These are phyloP conservation scores for Entomortierella parvispora DNA, from an alignment of 192 early-diverging fungal species.

Conservation along the genomic window DNA sequence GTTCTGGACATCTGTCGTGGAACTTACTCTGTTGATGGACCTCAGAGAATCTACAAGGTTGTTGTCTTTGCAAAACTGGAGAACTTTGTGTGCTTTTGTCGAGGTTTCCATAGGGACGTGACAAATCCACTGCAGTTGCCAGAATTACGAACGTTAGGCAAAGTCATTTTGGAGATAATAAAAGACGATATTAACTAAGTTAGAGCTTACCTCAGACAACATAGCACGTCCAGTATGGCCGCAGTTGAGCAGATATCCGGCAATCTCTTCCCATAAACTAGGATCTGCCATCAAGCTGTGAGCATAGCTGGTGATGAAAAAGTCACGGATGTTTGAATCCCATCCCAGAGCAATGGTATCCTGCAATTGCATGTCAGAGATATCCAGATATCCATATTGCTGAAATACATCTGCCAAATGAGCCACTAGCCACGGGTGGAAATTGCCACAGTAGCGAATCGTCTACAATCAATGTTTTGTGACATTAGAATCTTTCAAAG, in stretches of 20 bases:
- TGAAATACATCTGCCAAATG: slow-evolving; percentile 63
- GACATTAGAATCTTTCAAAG: too few species aligned
- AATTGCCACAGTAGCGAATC: slow-evolving; percentile 33
- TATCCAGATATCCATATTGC: slow-evolving; percentile 57
- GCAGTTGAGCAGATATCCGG: slow-evolving; percentile 36
- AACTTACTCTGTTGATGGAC: slow-evolving; percentile 57
- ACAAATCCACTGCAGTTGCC: slow-evolving; percentile 51
- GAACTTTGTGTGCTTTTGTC: slow-evolving; percentile 60
- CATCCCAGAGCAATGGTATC: slow-evolving; percentile 15
- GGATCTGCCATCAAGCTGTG: slow-evolving; percentile 43
- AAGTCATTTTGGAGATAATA: slow-evolving; percentile 10
- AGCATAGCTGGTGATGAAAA: slow-evolving; percentile 50
- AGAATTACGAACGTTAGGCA: slow-evolving; percentile 1
- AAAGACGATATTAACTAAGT: neutral
- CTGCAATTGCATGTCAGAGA: slow-evolving; percentile 51
- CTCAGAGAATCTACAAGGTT: slow-evolving; percentile 37
- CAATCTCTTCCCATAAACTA: slow-evolving; percentile 45
- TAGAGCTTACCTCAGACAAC: slow-evolving; percentile 22
- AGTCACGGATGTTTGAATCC: slow-evolving; percentile 52
- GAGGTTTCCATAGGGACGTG: slow-evolving; percentile 66
- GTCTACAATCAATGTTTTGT: slow-evolving; percentile 15
- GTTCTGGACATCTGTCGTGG: too few species aligned
- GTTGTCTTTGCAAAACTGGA: slow-evolving; percentile 59
- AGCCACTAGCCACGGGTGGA: slow-evolving; percentile 67
- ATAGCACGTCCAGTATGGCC: slow-evolving; percentile 26